Base-by-base conservation (phyloP, 768 basidiomycete species). In the Roridomyces roridus region DNA sequence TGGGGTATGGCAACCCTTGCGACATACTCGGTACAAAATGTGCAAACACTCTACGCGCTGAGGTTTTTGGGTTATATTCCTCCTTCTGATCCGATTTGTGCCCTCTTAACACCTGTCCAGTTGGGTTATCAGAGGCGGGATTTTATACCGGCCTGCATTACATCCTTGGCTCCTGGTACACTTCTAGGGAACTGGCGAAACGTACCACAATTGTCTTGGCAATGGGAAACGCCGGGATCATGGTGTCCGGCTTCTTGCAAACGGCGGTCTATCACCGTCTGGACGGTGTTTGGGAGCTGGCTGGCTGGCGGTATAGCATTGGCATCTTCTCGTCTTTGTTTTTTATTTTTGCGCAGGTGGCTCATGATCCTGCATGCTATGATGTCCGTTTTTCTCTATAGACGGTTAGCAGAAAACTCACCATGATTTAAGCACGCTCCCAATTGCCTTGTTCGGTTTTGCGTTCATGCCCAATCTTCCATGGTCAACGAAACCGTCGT, bases 191-290 rank as follows among this genome's bases (percentile, higher is more conserved):
- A 45, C 55, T 64, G 4, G 50, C 59, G 26, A 64, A 64, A 43
- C 46, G 63, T 17, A 57, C 59, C 5, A 60, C 55, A 7, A 57
- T 64, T 29, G 60, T 64, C 48, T 64, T 59, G 63, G 40, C 59
- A 12, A 29, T 59, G 2, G 63, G 63, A 8, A 57, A 51, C 6
- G 41, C 60, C 5, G 63, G 63, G 14, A 40, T 43, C 31, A 64
- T 64, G 63, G 60, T 64, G 35, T 64, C 63, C n/a, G 63, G 63
- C 21, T 64, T 64, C 42, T 46, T 64, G 46, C 63, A 64, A 49
- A 56, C 55, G 2, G 55, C 63, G n/a, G 62, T 59, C 7, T 60
- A 64, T 28, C 60, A 62, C 26, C 44, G 57, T 25, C 56, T 62
- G 2, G 29, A 62, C 51, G 60, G 56, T 15, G 36, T 59, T 21